Percentiles rank a stretch among this genome's conserved stretches.
Conservation (phyloP, 2,329 filamentous ascomycete genomes). For the Neurospora sp. region DNA sequence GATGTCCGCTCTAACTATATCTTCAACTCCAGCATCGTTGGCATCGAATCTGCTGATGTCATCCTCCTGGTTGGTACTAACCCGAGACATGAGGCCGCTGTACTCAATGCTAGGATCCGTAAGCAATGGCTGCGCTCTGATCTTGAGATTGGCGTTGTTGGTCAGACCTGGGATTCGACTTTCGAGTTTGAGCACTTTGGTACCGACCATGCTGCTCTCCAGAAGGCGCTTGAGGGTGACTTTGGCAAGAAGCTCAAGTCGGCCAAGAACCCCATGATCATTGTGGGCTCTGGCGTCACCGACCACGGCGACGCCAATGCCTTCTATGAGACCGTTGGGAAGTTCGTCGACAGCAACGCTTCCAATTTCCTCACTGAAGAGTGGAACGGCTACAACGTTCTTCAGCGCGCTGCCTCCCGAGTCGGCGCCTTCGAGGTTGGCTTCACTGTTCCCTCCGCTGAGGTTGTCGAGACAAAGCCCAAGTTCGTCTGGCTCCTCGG, state of each 20-base stretch:
- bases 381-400: constrained; percentile 96
- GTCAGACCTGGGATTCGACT: constrained; percentile 84
- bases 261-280: constrained; percentile 91
- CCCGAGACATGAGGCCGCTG: constrained; percentile 87
- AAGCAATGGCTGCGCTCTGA: constrained; percentile 98
- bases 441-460: constrained; percentile 75
- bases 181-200: constrained; percentile 94
- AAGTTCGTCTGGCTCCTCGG: constrained; percentile 97
- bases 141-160: constrained; percentile 83
- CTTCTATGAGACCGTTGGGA: constrained; percentile 82
- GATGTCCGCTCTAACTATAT: constrained; percentile 91
- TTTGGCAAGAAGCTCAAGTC: constrained; percentile 88
- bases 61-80: constrained; percentile 93
- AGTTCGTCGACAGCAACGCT: constrained; percentile 89
- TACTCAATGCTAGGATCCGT: constrained; percentile 89
- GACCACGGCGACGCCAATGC: constrained; percentile 88
- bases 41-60: constrained; percentile 86
- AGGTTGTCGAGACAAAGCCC: constrained; percentile 73
- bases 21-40: constrained; percentile 92
- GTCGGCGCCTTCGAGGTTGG: constrained; percentile 92
- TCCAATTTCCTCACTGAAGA: constrained; percentile 78
- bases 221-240: constrained; percentile 71
- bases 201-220: constrained; percentile 66
- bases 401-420: constrained; percentile 87
- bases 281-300: constrained; percentile 83